A percentile compares a stretch with the other conserved stretches of the same genome.
Evolutionary conservation across 441 rosid species (phyloP).

Genomic region (Iberis amara): DNA sequence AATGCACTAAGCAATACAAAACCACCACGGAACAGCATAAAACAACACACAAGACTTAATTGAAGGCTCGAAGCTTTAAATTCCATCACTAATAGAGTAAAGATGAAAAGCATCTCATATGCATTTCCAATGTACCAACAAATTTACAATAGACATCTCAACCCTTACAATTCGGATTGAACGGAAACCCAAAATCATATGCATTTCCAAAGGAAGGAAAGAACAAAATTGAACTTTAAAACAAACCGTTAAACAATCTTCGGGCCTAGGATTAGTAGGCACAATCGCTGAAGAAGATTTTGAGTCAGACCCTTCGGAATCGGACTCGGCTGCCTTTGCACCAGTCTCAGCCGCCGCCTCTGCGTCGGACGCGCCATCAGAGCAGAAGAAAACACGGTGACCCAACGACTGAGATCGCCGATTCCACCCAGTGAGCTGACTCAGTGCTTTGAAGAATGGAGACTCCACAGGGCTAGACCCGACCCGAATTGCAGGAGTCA

Average conservation of each 20-base stretch:
- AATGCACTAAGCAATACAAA: slow-evolving; percentile 4
- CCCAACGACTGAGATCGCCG: slow-evolving; percentile 34
- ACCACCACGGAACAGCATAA: slow-evolving; percentile 1
- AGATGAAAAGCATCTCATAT: slow-evolving; percentile 11
- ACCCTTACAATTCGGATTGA: too few species aligned
- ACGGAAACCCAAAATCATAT: too few species aligned
- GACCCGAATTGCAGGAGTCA: slow-evolving; percentile 39
- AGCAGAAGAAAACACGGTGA: slow-evolving; percentile 68
- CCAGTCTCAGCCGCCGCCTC: slow-evolving; percentile 43
- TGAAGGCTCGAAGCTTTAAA: not conserved
- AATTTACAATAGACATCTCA: not conserved
- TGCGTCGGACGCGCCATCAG: slow-evolving; percentile 38
- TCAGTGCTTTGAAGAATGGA: slow-evolving; percentile 46
- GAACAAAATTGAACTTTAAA: slow-evolving; percentile 13
- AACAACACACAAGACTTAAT: not conserved
- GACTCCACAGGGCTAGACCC: slow-evolving; percentile 31
- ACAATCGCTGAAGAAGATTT: slow-evolving; percentile 77
- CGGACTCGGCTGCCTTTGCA: slow-evolving; percentile 44
- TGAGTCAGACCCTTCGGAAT: slow-evolving; percentile 38
- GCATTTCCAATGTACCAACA: too few species aligned
- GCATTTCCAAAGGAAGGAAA: not conserved
- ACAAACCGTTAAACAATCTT: slow-evolving; percentile 83
- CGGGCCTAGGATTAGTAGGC: slow-evolving; percentile 64
- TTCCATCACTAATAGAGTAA: not conserved
- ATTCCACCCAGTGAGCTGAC: slow-evolving; percentile 43